Evolutionary conservation across 768 basidiomycete species (phyloP).

Genomic region (Phylloporus sp.): DNA sequence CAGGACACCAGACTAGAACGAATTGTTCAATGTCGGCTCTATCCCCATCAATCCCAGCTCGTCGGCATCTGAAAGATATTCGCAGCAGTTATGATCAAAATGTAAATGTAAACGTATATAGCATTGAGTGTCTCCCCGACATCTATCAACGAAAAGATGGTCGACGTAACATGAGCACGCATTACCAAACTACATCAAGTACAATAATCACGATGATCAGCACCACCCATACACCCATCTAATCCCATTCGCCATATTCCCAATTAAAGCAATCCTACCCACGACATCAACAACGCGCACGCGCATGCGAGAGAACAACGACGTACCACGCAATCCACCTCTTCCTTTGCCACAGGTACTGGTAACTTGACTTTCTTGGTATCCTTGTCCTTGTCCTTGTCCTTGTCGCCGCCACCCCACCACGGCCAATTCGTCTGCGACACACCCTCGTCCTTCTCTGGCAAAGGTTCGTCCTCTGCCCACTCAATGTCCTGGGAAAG

Average conservation of each 20-base stretch:
- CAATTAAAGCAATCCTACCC: conserved; percentile 67
- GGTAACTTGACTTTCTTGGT: conserved; percentile 23
- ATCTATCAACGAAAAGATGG: too few species aligned
- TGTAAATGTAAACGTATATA: too few species aligned
- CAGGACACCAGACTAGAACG: too few species aligned
- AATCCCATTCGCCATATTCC: conserved; percentile 50
- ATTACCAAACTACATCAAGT: background rate
- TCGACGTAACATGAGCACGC: too few species aligned
- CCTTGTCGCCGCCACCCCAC: conserved; percentile 28
- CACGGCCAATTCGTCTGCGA: conserved; percentile 19
- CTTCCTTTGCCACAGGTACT: conserved; percentile 46
- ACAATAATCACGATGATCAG: too few species aligned
- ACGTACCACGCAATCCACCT: conserved; percentile 64
- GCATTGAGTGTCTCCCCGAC: too few species aligned
- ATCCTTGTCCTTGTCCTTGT: conserved; percentile 19
- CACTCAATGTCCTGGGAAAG: conserved; percentile 52
- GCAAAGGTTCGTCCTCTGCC: conserved; percentile 31
- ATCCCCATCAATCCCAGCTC: too few species aligned
- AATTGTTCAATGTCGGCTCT: too few species aligned
- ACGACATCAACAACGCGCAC: background rate
- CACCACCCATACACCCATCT: background rate
- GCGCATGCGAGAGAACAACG: background rate
- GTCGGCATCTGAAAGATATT: too few species aligned
- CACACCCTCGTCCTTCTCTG: conserved; percentile 3
- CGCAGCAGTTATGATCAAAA: too few species aligned